Base-by-base conservation (phyloP, 2,329 filamentous ascomycete species). In the Botrytis pseudocinerea region DNA sequence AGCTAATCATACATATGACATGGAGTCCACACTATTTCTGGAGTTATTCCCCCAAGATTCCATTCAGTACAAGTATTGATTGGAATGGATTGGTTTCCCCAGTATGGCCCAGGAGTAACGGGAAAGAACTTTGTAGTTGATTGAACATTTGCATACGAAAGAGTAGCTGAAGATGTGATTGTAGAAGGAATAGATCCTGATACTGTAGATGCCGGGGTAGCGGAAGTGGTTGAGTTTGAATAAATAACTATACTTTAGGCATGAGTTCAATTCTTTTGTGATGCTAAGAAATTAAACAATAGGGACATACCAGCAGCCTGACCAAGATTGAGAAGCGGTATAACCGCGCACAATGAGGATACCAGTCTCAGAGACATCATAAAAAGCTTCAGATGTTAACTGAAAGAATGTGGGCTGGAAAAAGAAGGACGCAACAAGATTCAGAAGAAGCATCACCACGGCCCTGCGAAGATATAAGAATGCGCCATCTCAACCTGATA, bases 61-160 rank as follows among this genome's bases (percentile, higher is more conserved):
- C 42, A 57, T 25, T 44, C 35, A 35, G 73, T 71, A 51, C 75
- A 76, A 6, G 70, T 74, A n/a, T 76, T 75, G 4, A 73, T 65
- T 16, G 75, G 74, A 48, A 76, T 73, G 40, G 38, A 64, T 54
- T 76, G 74, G 35, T 73, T 72, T 35, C 75, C 75, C 75, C 75
- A 76, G 14, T 70, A 62, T 28, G 28, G 68, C 14, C 57, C 57
- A 25, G 68, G 57, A 44, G 68, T 70, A 28, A 70, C 7, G n/a
- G 57, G 68, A 62, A 70, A 70, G 14, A 51, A 14, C 20, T 70
- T 32, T 28, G 68, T 70, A 16, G 68, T 70, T 48, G 68, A 62
- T 61, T 62, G 20, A 25, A 59, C 68, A 16, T 60, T 48, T 48
- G 28, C 57, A 28, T 62, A 59, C 5, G 68, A 61, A n/a, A 70